Conservation (phyloP, 768 basidiomycete species). For the Mycena chlorophos region DNA sequence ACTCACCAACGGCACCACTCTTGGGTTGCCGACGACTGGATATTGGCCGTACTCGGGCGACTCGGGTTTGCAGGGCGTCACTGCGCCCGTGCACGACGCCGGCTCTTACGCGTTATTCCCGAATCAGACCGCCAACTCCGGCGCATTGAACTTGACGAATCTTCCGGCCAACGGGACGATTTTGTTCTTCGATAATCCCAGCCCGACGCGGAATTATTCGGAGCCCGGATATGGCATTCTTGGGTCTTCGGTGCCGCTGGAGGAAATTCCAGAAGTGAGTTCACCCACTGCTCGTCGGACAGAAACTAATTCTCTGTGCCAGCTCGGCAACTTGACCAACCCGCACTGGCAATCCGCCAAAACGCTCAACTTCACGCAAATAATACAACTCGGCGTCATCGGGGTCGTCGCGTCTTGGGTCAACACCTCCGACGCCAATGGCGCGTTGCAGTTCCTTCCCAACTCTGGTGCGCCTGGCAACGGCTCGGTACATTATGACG, state of each 20-base stretch:
- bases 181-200: constrained; percentile 34
- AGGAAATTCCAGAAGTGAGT: constrained; percentile 28
- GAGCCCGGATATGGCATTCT: constrained; percentile 29
- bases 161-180: constrained; percentile 24
- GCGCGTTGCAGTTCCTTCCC: constrained; percentile 31
- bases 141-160: constrained; percentile 22
- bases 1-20: constrained; percentile 30
- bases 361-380: constrained; percentile 25
- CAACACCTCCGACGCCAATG: constrained; percentile 30
- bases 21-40: constrained; percentile 33
- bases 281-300: not conserved
- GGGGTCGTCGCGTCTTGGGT: constrained; percentile 32
- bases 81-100: constrained; percentile 29
- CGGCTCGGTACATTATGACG: constrained; percentile 27
- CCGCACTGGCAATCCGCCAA: constrained; percentile 35
- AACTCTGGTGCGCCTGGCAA: constrained; percentile 26
- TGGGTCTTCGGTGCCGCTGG: constrained; percentile 29
- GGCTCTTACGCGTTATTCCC: constrained; percentile 26
- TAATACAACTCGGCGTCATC: constrained; percentile 24
- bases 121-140: constrained; percentile 19
- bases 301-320: not conserved
- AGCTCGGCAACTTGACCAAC: constrained; percentile 33
- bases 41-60: constrained; percentile 35
- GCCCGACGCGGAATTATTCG: constrained; percentile 32
- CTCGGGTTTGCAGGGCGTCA: constrained; percentile 29